Evolutionary conservation across 2,329 filamentous ascomycete genomes (phyloP), one percentile per base, ranked within the genome.

Genomic region (Diaporthe sp.): DNA sequence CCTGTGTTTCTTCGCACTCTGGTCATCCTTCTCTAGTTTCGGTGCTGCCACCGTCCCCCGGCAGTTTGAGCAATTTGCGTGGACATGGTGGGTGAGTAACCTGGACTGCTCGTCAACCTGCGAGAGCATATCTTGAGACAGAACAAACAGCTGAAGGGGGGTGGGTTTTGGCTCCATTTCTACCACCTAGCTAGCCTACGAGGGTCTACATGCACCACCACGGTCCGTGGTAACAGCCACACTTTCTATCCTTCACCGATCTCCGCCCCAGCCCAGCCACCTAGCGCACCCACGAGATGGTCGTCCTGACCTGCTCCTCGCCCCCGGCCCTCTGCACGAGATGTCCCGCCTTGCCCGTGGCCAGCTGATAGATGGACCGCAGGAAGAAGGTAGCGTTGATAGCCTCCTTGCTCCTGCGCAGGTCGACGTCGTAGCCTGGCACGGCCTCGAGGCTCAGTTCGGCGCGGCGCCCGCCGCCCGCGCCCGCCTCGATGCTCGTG

Each of bases 401-500:
- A 15, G 44, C 44, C 15, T 39, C 71, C 58, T 31, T 58, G 28
- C 34, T 5, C 12, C 76, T 61, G 37, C 74, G 58, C 59, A 68
- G 44, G 17, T 72, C 55, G n/a, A n/a, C 19, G 55, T 77, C 76
- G 25, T 53, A 68, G 7, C 74, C 68, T 31, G 77, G 78, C 22
- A 79, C 74, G 9, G 85, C 84, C 57, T 87, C 83, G 10, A 92
- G 83, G 2, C 83, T 85, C 34, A 92, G 80, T 79, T 89, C 87
- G 28, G 87, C 85, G n/a, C 88, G 84, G 17, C 86, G 86, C 8
- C 89, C 89, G 68, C 87, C 87, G 75, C 88, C 86, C 69, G 85
- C 84, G 0, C 89, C 89, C 7, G 85, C 88, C 76, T 91, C 87
- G 76, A 90, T 84, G 78, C 84, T 87, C 28, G 85, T 88, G 84